Base-by-base conservation (phyloP, 805 yeast species). In the Lachancea fermentati region DNA sequence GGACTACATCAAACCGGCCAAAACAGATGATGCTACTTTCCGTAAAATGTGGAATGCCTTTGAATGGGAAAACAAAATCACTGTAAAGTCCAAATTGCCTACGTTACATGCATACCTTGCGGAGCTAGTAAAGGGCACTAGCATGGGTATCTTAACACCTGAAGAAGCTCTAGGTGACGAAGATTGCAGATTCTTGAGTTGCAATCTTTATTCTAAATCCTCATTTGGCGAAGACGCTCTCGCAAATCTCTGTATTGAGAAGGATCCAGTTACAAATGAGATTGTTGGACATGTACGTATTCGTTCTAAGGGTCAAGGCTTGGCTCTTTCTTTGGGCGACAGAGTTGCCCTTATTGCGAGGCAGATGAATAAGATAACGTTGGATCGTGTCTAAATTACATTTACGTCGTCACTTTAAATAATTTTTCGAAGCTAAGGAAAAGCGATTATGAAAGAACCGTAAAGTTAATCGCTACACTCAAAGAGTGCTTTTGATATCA, bases 31-130 rank as follows among this genome's bases (percentile, higher is more conserved):
- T 66, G 78, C 80, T 33, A 83, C 78, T 51, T 93, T 93, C 84
- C 84, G 98, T 58, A 76, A 80, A 55, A 91, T 89, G 97, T 93
- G 99, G 99, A 87, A 88, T 62, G 97, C 89, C 62, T 93, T 94
- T 60, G 99, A 93, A 68, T 93, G 98, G 98, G 98, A 93, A 66
- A 93, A 93, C 71, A 93, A 93, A 71, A 89, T 93, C 52, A 85
- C 89, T 45, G 85, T 93, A 60, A 80, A 82, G 51, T 78, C 94
- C 2, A 73, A 71, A 39, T 69, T 81, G 48, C 62, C 74, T 24
- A 67, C 85, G 1, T 73, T 94, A 57, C 80, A 81, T 57, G 85
- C 77, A 34, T 93, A 86, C 65, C 71, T 93, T 62, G 83, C 80
- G 44, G 81, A 76, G 54, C 68, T 93, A 39, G 47, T 54, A 9